Evolutionary conservation across 331 rosid genomes (phyloP), one percentile per base, ranked within the genome.

Genomic region (Dryas integrifolia): DNA sequence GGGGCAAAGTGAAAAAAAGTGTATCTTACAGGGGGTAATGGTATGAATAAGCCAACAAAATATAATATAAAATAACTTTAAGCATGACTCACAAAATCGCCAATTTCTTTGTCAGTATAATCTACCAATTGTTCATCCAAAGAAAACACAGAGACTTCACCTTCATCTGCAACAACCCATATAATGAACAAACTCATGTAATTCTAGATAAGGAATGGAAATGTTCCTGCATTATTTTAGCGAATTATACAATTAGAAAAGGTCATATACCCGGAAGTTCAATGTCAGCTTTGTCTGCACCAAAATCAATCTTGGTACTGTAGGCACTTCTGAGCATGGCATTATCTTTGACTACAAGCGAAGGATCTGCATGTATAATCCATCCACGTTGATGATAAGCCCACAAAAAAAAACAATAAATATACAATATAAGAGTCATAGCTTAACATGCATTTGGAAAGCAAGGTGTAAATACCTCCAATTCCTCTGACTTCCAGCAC

Each of bases 401-500:
- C 64, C 57, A 46, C 7, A 59, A 51, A 75, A 61, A n/a, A 51
- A 44, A 46, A 55, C 8, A 46, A 70, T 9, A 67, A 53, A 7
- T 12, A 10, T 43, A 61, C 1, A 21, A 49, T 30, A 68, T 16
- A 35, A 47, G 30, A 72, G 21, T 18, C 13, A 16, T 14, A 7
- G 11, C 4, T 74, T 43, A 50, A 12, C 55, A 77, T 67, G 72
- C 66, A 73, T 57, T 62, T 70, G 26, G 57, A 57, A 65, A 52
- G 30, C 56, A 65, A 63, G 72, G 72, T 69, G 60, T 71, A 83
- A 55, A 83, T 74, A 95, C 99, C 99, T 77, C 77, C 61, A 77
- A 77, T 52, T 86, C 93, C 97, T 82, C 72, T 72, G 71, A 95
- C 82, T 85, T 92, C 93, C 73, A 95, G 90, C 81, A 85, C 74